Evolutionary conservation across 768 basidiomycete genomes (phyloP).

Genomic region (Amanita muscaria): DNA sequence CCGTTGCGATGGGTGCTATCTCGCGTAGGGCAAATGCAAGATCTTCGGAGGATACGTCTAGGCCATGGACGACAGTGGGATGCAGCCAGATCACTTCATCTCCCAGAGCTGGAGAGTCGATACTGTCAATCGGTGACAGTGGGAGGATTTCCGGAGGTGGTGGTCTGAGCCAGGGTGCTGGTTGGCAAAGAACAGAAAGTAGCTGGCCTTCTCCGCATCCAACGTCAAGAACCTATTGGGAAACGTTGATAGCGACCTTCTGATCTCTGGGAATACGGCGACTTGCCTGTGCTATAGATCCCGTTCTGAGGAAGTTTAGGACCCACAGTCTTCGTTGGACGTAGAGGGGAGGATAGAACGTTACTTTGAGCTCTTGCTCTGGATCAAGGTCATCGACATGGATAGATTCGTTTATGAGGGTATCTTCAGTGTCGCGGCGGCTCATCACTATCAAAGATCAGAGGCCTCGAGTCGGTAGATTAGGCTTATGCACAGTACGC

Average conservation of each 20-base stretch:
- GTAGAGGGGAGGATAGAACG: slow-evolving; percentile 59
- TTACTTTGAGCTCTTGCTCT: slow-evolving; percentile 39
- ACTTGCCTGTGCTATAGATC: slow-evolving; percentile 45
- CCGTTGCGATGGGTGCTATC: slow-evolving; percentile 33
- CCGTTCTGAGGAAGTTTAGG: slow-evolving; percentile 49
- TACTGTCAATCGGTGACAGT: slow-evolving; percentile 17
- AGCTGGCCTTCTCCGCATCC: slow-evolving; percentile 82
- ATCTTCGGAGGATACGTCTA: slow-evolving; percentile 52
- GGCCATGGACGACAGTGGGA: slow-evolving; percentile 46
- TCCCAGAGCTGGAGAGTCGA: slow-evolving; percentile 12
- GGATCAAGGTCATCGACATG: neutral
- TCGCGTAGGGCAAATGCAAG: slow-evolving; percentile 45
- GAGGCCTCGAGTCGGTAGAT: no score
- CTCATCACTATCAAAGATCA: neutral
- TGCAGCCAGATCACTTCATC: slow-evolving; percentile 40
- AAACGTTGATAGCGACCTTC: no score
- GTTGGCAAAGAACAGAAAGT: slow-evolving; percentile 59
- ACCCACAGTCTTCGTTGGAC: slow-evolving; percentile 69
- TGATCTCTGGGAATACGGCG: no score
- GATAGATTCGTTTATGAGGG: slow-evolving; percentile 1
- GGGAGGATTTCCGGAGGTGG: slow-evolving; percentile 30
- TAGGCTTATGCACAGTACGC: no score
- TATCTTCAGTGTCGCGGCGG: slow-evolving; percentile 1
- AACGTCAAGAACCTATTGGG: slow-evolving; percentile 61
- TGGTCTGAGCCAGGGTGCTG: slow-evolving; percentile 59